Percentiles rank a stretch among this genome's conserved stretches.
Evolutionary conservation across 768 basidiomycete species (phyloP).

Genomic region (Omphalotus guepiniiformis): DNA sequence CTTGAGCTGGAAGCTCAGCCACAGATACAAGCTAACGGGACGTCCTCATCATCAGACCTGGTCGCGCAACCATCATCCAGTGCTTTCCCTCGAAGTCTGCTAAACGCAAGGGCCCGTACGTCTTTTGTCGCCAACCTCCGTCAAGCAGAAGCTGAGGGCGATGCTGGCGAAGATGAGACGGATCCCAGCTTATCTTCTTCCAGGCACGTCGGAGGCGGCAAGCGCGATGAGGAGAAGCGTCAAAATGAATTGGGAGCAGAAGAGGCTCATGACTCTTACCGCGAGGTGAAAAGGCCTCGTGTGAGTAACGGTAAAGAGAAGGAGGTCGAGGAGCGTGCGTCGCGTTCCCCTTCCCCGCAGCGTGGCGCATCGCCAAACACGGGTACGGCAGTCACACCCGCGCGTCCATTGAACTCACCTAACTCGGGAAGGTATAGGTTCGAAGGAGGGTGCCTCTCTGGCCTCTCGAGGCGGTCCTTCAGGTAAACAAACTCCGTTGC

Average conservation of each 20-base stretch:
- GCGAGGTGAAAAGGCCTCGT: not conserved
- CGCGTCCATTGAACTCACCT: too few species aligned
- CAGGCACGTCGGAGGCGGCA: too few species aligned
- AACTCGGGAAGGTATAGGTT: too few species aligned
- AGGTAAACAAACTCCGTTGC: too few species aligned
- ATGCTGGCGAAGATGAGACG: constrained; percentile 38
- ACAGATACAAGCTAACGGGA: constrained; percentile 24
- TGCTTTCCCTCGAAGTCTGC: constrained; percentile 44
- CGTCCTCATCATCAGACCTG: constrained; percentile 17
- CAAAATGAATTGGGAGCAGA: not conserved
- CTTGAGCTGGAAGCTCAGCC: constrained; percentile 51
- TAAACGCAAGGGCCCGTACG: constrained; percentile 37
- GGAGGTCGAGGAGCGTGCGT: too few species aligned
- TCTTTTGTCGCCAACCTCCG: constrained; percentile 45
- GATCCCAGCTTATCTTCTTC: constrained; percentile 39
- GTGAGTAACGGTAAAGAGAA: not conserved
- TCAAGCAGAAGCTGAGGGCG: constrained; percentile 43
- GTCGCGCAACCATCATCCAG: constrained; percentile 36
- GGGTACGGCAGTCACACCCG: too few species aligned
- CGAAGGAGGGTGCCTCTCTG: too few species aligned
- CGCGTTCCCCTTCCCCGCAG: too few species aligned
- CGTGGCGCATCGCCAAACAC: too few species aligned
- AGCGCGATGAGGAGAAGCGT: too few species aligned
- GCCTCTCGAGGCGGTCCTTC: too few species aligned
- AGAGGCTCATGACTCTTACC: not conserved